Percentiles rank a stretch among this genome's conserved stretches.
Conservation (phyloP, 768 basidiomycete genomes). For the Tubosaeta sp. region DNA sequence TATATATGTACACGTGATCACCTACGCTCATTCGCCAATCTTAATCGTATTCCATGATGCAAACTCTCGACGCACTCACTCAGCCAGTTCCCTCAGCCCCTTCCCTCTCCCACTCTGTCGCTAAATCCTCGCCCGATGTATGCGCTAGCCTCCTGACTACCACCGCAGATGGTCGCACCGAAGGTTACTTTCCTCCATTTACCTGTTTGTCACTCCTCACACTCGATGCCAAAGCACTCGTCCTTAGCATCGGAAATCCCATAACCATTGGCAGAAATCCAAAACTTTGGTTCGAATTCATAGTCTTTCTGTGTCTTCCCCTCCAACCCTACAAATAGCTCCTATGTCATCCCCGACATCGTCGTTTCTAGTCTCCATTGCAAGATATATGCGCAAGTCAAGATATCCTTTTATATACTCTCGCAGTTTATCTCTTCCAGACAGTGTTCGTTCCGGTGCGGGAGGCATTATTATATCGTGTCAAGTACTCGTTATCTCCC, state of each 20-base stretch:
- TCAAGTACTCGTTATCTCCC: constrained; percentile 43
- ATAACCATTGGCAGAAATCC: constrained; percentile 69
- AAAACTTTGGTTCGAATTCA: constrained; percentile 48
- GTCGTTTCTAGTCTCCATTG: constrained; percentile 71
- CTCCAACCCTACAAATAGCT: constrained; percentile 22
- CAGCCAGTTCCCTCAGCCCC: constrained; percentile 29
- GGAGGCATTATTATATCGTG: constrained; percentile 78
- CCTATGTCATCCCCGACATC: constrained; percentile 61
- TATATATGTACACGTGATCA: not conserved
- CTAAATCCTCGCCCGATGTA: constrained; percentile 35
- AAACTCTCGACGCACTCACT: constrained; percentile 20
- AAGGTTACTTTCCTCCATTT: constrained; percentile 41
- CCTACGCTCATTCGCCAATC: no score
- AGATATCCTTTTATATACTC: not conserved
- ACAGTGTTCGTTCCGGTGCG: constrained; percentile 62
- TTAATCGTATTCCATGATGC: constrained; percentile 16
- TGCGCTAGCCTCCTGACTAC: constrained; percentile 71
- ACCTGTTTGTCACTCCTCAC: not conserved
- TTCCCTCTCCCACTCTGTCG: constrained; percentile 9
- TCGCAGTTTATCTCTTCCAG: not conserved
- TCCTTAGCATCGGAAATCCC: constrained; percentile 59
- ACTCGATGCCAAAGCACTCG: constrained; percentile 41
- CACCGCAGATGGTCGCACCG: constrained; percentile 55
- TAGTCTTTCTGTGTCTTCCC: not conserved
- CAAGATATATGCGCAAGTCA: constrained; percentile 71